These are phyloP conservation scores for Penicillium turbatum DNA, from an alignment of 495 filamentous ascomycete species.

Conservation along the genomic window DNA sequence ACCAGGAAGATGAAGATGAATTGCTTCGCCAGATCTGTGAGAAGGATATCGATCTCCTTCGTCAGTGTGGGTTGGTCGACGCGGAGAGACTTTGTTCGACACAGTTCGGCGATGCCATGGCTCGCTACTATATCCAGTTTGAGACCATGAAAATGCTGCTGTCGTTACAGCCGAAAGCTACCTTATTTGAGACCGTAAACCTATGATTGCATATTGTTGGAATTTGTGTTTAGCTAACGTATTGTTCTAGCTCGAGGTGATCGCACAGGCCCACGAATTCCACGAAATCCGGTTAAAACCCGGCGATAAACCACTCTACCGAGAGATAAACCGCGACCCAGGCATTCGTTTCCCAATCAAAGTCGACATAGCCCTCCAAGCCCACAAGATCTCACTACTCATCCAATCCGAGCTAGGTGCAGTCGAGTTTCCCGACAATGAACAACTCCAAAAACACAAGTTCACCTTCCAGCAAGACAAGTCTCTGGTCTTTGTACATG, in stretches of 20 bases:
- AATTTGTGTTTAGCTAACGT: constrained; percentile 28
- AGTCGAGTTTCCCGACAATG: constrained; percentile 63
- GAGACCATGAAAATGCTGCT: constrained; percentile 80
- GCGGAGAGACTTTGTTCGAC: constrained; percentile 57
- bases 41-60: constrained; percentile 68
- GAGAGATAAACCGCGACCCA: constrained; percentile 71
- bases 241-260: constrained; percentile 51
- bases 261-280: constrained; percentile 75
- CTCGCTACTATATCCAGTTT: constrained; percentile 87
- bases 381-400: constrained; percentile 85
- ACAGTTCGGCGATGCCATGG: constrained; percentile 84
- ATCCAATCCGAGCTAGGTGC: constrained; percentile 76
- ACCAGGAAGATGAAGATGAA: constrained; percentile 55
- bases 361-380: constrained; percentile 62
- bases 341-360: constrained; percentile 76
- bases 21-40: constrained; percentile 76
- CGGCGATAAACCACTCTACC: constrained; percentile 70
- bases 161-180: constrained; percentile 54
- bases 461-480: constrained; percentile 67
- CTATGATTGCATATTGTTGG: not conserved
- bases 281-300: constrained; percentile 69
- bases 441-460: constrained; percentile 57
- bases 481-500: constrained; percentile 63
- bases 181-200: constrained; percentile 69
- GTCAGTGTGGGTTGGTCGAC: constrained; percentile 56